Conservation (phyloP, 176 grass and related monocot species). For the Musa troglodytarum region DNA sequence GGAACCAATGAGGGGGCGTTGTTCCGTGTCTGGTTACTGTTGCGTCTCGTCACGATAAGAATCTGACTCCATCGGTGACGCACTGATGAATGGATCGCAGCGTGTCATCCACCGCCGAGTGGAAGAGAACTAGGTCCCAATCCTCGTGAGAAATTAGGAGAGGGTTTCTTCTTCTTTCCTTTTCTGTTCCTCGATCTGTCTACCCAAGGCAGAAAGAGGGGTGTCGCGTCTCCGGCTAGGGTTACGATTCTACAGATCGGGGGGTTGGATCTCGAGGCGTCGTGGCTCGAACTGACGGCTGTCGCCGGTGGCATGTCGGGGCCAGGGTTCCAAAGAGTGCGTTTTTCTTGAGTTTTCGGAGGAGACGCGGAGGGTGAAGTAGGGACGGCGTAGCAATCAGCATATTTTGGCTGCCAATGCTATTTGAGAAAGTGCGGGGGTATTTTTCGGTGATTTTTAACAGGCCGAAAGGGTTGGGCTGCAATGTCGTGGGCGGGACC, state of each 20-base stretch:
- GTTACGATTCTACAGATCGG: background rate
- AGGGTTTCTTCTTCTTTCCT: background rate
- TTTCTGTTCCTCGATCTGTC: background rate
- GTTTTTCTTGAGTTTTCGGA: background rate
- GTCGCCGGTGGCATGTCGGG: background rate
- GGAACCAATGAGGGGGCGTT: no score
- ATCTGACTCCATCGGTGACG: no score
- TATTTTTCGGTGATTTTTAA: slow-evolving; percentile 10
- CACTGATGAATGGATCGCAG: background rate
- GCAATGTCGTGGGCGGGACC: slow-evolving; percentile 30
- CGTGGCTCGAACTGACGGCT: background rate
- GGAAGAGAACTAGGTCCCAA: background rate
- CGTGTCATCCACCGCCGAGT: background rate
- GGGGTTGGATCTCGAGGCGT: background rate
- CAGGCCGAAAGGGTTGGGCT: background rate
- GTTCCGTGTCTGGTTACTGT: no score
- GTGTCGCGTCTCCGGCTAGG: background rate
- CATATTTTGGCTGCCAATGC: slow-evolving; percentile 6
- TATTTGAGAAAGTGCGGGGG: background rate
- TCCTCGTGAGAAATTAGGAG: background rate
- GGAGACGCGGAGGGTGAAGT: background rate
- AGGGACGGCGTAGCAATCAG: background rate
- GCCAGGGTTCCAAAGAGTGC: background rate
- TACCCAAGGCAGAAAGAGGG: background rate
- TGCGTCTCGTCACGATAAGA: no score